Evolutionary conservation across 2,329 filamentous ascomycete genomes (phyloP).

Genomic region (Verticillium alfalfae): DNA sequence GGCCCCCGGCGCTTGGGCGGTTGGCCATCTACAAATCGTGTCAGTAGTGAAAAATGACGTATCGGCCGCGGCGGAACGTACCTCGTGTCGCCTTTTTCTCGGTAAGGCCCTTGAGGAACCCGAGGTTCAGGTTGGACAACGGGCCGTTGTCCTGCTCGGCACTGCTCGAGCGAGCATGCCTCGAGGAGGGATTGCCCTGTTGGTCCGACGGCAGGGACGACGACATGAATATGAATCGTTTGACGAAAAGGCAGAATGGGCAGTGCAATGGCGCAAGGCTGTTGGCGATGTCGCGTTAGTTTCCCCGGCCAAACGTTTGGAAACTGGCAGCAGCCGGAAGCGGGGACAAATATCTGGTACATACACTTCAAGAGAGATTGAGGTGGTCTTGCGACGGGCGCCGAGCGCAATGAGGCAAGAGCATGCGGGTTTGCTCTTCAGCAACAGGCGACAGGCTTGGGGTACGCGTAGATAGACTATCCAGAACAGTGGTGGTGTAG

Average conservation of each 20-base stretch:
- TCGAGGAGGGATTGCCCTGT: slow-evolving; percentile 16
- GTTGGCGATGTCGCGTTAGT: neutral
- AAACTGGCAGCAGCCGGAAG: neutral
- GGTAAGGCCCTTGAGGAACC: slow-evolving; percentile 60
- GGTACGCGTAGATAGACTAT: neutral
- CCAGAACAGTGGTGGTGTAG: neutral
- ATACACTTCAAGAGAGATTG: neutral
- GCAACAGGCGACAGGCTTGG: neutral
- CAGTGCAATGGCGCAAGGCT: neutral
- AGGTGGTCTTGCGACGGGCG: neutral
- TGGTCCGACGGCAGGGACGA: slow-evolving; percentile 41
- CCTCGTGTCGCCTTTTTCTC: slow-evolving; percentile 77
- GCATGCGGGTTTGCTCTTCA: neutral
- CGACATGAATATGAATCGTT: slow-evolving; percentile 24
- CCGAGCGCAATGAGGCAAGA: neutral
- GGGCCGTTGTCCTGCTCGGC: slow-evolving; percentile 29
- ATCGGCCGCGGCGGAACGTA: slow-evolving; percentile 23
- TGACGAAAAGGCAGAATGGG: neutral
- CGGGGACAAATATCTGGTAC: neutral
- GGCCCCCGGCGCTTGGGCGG: slow-evolving; percentile 85
- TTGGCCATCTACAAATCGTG: slow-evolving; percentile 61
- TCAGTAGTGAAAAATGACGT: neutral
- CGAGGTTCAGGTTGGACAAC: slow-evolving; percentile 43
- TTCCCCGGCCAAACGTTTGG: neutral
- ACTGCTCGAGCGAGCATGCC: slow-evolving; percentile 16